A percentile compares a stretch with the other conserved stretches of the same genome.
phyloP scores from a whole-genome alignment of 2,329 filamentous ascomycete species.

The Penicillium verrucosum region DNA sequence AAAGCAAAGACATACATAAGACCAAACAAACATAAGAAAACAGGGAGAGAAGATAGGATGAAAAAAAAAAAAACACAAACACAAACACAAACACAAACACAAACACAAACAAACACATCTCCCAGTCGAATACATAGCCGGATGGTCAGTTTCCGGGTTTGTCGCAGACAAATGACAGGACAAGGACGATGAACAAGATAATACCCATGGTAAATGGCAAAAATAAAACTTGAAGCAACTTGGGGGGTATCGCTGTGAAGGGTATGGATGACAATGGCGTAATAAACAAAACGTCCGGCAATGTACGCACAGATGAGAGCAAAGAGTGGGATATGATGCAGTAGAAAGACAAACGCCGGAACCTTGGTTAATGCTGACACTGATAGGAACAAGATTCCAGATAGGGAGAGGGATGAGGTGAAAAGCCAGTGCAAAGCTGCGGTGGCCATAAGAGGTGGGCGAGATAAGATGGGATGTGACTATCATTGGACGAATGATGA shows the following conservation, averaged over 20 bases:
- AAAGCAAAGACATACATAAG: constrained; percentile 3
- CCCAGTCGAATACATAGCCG: constrained; percentile 2
- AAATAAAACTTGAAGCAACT: constrained; percentile 9
- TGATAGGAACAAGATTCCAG: background rate
- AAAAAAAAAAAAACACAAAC: background rate
- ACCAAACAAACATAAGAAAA: background rate
- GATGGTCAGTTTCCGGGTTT: background rate
- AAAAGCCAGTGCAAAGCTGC: background rate
- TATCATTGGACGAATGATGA: constrained; percentile 30
- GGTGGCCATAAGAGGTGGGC: background rate
- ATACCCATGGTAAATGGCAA: constrained; percentile 6
- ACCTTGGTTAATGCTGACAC: constrained; percentile 6
- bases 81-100: background rate
- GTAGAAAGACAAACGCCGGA: constrained; percentile 9
- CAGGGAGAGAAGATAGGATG: background rate
- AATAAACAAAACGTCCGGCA: constrained; percentile 15
- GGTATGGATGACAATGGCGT: constrained; percentile 20
- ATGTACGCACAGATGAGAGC: constrained; percentile 15
- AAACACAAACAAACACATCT: background rate
- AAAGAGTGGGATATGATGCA: constrained; percentile 18
- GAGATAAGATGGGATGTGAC: background rate
- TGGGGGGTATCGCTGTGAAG: constrained; percentile 25
- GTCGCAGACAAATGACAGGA: background rate
- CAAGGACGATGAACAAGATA: background rate
- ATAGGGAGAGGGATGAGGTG: background rate